phyloP scores from a whole-genome alignment of 768 basidiomycete genomes.

The Tricholoma saponaceum region DNA sequence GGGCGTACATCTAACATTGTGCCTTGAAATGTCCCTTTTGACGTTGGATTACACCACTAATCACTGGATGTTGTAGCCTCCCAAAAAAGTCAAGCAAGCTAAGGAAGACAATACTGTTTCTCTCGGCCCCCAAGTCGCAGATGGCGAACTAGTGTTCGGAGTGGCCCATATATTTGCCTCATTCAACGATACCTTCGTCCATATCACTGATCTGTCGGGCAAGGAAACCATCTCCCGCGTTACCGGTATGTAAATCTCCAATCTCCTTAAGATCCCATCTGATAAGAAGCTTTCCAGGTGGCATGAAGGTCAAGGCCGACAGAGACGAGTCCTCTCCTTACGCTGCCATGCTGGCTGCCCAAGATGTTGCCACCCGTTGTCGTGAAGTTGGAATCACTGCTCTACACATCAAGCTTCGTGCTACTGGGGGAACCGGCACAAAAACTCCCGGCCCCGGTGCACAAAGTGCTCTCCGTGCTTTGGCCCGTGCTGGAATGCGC shows the following conservation, averaged over 20 bases:
- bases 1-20: slow-evolving; percentile 2
- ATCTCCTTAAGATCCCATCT: background rate
- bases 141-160: slow-evolving; percentile 96
- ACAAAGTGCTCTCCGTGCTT: slow-evolving; percentile 95
- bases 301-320: slow-evolving; percentile 99
- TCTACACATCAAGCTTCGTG: slow-evolving; percentile 98
- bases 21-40: slow-evolving; percentile 1
- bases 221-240: slow-evolving; percentile 99
- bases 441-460: slow-evolving; percentile 99
- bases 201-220: slow-evolving; percentile 97
- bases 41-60: slow-evolving; percentile 51
- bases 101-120: slow-evolving; percentile 83
- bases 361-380: slow-evolving; percentile 95
- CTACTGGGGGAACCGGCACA: slow-evolving; percentile 96
- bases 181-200: slow-evolving; percentile 99
- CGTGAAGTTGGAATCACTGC: slow-evolving; percentile 98
- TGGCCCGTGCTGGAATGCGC: slow-evolving; percentile 96
- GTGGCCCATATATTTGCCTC: slow-evolving; percentile 99
- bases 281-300: slow-evolving; percentile 45
- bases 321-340: slow-evolving; percentile 98
- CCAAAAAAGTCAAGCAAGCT: slow-evolving; percentile 76
- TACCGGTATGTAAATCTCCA: slow-evolving; percentile 59
- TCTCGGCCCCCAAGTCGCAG: slow-evolving; percentile 93
- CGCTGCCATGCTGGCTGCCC: slow-evolving; percentile 97
- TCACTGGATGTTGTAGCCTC: slow-evolving; percentile 62